Conservation (phyloP, 2,329 filamentous ascomycete genomes). For the Aspergillus udagawae region DNA sequence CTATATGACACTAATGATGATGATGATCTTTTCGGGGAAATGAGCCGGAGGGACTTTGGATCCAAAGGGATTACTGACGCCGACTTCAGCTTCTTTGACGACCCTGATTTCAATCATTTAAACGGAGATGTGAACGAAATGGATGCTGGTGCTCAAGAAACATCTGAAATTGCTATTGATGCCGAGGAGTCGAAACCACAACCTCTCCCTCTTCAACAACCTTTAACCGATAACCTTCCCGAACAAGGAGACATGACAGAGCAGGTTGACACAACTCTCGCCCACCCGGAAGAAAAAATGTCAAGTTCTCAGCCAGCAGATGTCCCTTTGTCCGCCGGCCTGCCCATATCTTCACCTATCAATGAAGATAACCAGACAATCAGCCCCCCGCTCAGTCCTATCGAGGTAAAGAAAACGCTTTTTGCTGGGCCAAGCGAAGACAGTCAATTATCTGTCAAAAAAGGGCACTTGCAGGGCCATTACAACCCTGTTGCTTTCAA, state of each 20-base stretch:
- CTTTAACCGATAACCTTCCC: background rate
- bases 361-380: slow-evolving; percentile 26
- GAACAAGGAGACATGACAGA: slow-evolving; percentile 2
- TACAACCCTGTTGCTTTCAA: slow-evolving; percentile 53
- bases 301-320: background rate
- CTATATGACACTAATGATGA: slow-evolving; percentile 41
- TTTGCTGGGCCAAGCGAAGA: slow-evolving; percentile 26
- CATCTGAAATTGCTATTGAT: slow-evolving; percentile 10
- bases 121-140: slow-evolving; percentile 9
- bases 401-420: slow-evolving; percentile 44
- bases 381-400: slow-evolving; percentile 39
- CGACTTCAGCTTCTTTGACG: slow-evolving; percentile 64
- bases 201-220: slow-evolving; percentile 5
- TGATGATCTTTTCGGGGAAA: slow-evolving; percentile 58
- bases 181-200: slow-evolving; percentile 10
- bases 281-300: slow-evolving; percentile 2
- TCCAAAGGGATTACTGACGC: slow-evolving; percentile 57
- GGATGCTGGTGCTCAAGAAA: slow-evolving; percentile 11
- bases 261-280: background rate
- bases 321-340: slow-evolving; percentile 1
- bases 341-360: slow-evolving; percentile 9
- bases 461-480: slow-evolving; percentile 35
- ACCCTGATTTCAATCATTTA: slow-evolving; percentile 38
- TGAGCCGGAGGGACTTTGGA: slow-evolving; percentile 51
- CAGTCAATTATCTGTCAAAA: slow-evolving; percentile 4